Evolutionary conservation across 2,329 filamentous ascomycete species (phyloP).

Genomic region (Neofusicoccum ribis): DNA sequence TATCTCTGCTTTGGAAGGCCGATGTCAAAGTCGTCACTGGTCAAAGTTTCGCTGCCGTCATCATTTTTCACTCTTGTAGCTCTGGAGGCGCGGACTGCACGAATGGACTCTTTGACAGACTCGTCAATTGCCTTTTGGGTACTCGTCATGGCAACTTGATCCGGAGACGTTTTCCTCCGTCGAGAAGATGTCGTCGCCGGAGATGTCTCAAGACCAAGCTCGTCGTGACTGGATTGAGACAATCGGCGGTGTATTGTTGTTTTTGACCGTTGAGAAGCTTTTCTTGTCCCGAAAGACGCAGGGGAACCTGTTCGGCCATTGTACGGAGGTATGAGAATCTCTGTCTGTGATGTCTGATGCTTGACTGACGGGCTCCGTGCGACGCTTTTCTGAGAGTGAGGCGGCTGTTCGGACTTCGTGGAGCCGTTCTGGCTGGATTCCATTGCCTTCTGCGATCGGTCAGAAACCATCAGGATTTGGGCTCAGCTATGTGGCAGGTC

Average conservation of each 20-base stretch:
- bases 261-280: background rate
- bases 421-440: background rate
- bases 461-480: background rate
- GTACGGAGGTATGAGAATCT: background rate
- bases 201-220: slow-evolving; percentile 25
- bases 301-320: background rate
- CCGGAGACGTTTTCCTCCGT: background rate
- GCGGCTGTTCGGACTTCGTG: background rate
- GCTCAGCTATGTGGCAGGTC: background rate
- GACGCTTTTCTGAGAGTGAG: background rate
- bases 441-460: background rate
- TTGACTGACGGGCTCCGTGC: background rate
- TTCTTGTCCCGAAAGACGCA: background rate
- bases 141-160: background rate
- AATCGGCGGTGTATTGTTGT: background rate
- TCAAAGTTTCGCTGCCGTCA: slow-evolving; percentile 11
- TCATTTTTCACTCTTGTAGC: slow-evolving; percentile 5
- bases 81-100: slow-evolving; percentile 4
- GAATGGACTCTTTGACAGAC: slow-evolving; percentile 19
- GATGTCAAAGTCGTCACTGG: slow-evolving; percentile 28
- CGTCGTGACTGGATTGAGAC: background rate
- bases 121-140: slow-evolving; percentile 18
- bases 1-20: slow-evolving; percentile 36
- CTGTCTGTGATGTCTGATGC: background rate
- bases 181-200: background rate